Conservation (phyloP, 176 grass and related monocot species). For the Oryza longistaminata region DNA sequence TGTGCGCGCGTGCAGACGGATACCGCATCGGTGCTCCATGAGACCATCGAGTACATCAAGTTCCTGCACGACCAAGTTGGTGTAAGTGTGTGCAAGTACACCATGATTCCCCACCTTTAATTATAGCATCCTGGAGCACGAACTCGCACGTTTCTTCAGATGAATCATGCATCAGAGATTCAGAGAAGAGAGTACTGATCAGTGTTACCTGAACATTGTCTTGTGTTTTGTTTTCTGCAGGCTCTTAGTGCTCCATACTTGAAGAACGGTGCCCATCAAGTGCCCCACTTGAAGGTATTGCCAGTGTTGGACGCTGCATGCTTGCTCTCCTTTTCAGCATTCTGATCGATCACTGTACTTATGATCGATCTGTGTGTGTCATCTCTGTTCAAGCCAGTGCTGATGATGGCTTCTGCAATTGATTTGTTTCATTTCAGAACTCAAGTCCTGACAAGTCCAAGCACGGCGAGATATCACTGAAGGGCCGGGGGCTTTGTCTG, state of each 20-base stretch:
- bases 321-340: constrained; percentile 16
- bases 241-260: constrained; percentile 84
- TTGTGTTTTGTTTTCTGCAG: constrained; percentile 49
- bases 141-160: constrained; percentile 35
- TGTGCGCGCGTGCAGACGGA: constrained; percentile 78
- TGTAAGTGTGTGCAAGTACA: constrained; percentile 61
- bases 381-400: constrained; percentile 16
- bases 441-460: constrained; percentile 59
- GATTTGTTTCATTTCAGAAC: constrained; percentile 30
- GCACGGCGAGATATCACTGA: constrained; percentile 56
- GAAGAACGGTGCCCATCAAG: constrained; percentile 65
- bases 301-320: constrained; percentile 13
- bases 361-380: neutral
- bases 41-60: constrained; percentile 99
- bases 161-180: constrained; percentile 31
- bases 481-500: constrained; percentile 82
- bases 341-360: constrained; percentile 33
- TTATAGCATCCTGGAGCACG: constrained; percentile 45
- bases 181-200: constrained; percentile 26
- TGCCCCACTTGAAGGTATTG: constrained; percentile 75
- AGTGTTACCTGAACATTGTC: constrained; percentile 17
- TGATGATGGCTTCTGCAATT: constrained; percentile 38
- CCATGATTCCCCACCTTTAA: constrained; percentile 50
- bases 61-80: constrained; percentile 96
- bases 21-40: constrained; percentile 98